Conservation (phyloP, 108 stramenopile genomes). For the Nannochloropsis gaditana region DNA sequence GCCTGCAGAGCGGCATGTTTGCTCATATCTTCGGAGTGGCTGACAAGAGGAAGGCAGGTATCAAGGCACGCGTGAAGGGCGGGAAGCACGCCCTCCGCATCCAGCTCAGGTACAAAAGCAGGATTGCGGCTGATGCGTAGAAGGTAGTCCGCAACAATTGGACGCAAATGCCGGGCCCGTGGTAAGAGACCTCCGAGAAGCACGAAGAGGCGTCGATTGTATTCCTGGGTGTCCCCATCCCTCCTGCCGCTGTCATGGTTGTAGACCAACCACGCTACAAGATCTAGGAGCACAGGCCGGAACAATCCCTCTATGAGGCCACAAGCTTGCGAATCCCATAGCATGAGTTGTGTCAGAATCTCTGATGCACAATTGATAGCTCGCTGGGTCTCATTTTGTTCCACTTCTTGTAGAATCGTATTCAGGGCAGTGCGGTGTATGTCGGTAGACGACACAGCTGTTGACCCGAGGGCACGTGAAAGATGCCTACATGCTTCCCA, state of each 20-base stretch:
- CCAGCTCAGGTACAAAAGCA: neutral
- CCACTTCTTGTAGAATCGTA: neutral
- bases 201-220: neutral
- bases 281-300: neutral
- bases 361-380: neutral
- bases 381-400: neutral
- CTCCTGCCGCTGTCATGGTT: neutral
- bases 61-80: neutral
- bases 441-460: neutral
- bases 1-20: neutral
- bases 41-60: neutral
- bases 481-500: neutral
- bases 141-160: neutral
- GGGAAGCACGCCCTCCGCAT: neutral
- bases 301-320: neutral
- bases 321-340: neutral
- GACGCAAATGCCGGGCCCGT: conserved; percentile 15
- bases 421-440: neutral
- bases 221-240: neutral
- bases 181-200: neutral
- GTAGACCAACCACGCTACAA: neutral
- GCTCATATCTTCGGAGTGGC: neutral
- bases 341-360: neutral
- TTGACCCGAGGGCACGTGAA: conserved; percentile 8
- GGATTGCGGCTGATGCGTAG: neutral